Evolutionary conservation across 106 monocot species (phyloP).

Genomic region (Apostasia ramifera): DNA sequence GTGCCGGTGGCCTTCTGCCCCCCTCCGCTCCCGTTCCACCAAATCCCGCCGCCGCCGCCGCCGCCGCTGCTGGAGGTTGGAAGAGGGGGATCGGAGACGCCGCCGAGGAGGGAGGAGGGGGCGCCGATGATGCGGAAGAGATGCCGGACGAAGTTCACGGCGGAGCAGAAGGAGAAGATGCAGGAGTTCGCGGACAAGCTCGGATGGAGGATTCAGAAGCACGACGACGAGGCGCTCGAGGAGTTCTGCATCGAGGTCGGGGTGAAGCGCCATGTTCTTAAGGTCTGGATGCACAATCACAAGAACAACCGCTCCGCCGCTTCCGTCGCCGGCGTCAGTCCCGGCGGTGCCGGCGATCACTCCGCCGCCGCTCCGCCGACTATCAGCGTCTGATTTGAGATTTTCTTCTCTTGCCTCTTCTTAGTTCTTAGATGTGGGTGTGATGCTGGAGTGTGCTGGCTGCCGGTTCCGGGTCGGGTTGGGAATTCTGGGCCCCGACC

Average conservation of each 20-base stretch:
- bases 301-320: slow-evolving; percentile 38
- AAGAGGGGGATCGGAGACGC: slow-evolving; percentile 46
- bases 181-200: slow-evolving; percentile 65
- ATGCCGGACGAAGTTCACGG: slow-evolving; percentile 19
- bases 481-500: background rate
- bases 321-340: background rate
- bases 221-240: slow-evolving; percentile 55
- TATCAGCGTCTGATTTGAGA: background rate
- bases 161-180: slow-evolving; percentile 85
- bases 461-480: slow-evolving; percentile 4
- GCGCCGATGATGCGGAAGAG: background rate
- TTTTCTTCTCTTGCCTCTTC: no score
- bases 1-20: slow-evolving; percentile 7
- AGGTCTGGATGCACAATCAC: slow-evolving; percentile 88
- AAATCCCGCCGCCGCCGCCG: slow-evolving; percentile 1
- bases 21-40: slow-evolving; percentile 6
- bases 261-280: slow-evolving; percentile 57
- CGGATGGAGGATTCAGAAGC: slow-evolving; percentile 76
- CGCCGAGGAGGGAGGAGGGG: slow-evolving; percentile 23
- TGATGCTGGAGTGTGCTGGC: background rate
- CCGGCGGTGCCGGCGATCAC: background rate
- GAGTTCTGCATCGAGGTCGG: slow-evolving; percentile 66
- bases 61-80: background rate
- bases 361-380: background rate
- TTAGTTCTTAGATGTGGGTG: background rate